A percentile compares a stretch with the other conserved stretches of the same genome.
These are phyloP conservation scores for Pyrus pyrifolia DNA, from an alignment of 306 rosid genomes.

Conservation along the genomic window DNA sequence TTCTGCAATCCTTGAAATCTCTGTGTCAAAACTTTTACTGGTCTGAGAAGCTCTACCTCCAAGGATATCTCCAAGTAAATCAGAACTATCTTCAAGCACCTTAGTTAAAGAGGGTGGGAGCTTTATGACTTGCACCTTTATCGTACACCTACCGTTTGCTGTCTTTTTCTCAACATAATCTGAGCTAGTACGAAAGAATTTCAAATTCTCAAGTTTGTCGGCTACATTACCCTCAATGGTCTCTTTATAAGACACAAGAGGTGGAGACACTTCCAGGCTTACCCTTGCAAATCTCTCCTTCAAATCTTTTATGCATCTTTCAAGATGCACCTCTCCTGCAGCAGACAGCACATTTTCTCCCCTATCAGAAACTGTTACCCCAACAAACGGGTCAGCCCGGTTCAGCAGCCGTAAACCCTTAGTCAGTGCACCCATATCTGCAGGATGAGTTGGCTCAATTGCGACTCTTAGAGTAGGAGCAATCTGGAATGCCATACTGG, in stretches of 20 bases:
- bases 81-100: slow-evolving; percentile 69
- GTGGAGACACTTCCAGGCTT: slow-evolving; percentile 70
- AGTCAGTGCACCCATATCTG: slow-evolving; percentile 56
- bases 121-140: slow-evolving; percentile 67
- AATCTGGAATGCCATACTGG: slow-evolving; percentile 81
- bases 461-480: slow-evolving; percentile 83
- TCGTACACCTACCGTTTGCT: slow-evolving; percentile 68
- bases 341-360: slow-evolving; percentile 87
- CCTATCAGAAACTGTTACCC: slow-evolving; percentile 70
- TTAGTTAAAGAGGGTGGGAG: slow-evolving; percentile 66
- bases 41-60: slow-evolving; percentile 48
- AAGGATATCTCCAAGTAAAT: slow-evolving; percentile 50
- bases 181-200: slow-evolving; percentile 37
- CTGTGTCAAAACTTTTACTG: slow-evolving; percentile 37
- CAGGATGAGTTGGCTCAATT: slow-evolving; percentile 85
- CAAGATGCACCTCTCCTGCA: slow-evolving; percentile 92
- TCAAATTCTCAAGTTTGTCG: slow-evolving; percentile 48
- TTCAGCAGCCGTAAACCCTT: slow-evolving; percentile 79
- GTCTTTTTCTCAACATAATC: slow-evolving; percentile 66
- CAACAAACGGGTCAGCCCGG: slow-evolving; percentile 88
- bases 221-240: slow-evolving; percentile 66
- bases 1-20: slow-evolving; percentile 30
- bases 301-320: slow-evolving; percentile 85
- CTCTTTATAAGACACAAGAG: slow-evolving; percentile 81
- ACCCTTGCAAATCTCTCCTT: slow-evolving; percentile 88